These are phyloP conservation scores for Trametes sanguinea DNA, from an alignment of 768 basidiomycete genomes.

Conservation along the genomic window DNA sequence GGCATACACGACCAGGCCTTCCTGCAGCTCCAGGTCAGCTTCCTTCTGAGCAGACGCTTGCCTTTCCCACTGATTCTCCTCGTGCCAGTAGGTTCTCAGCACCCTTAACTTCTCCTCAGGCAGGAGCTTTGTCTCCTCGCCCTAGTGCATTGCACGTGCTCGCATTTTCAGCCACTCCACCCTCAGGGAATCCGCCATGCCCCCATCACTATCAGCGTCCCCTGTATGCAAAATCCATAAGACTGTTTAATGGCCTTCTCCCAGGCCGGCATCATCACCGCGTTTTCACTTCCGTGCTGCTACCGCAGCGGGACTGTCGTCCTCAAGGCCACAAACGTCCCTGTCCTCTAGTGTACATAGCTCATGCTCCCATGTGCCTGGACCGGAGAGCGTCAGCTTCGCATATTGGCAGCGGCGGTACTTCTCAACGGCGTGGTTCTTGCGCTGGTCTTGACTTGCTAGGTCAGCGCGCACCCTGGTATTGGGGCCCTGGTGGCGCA, in stretches of 20 bases:
- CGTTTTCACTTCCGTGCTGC: neutral
- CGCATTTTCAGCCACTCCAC: slow-evolving; percentile 14
- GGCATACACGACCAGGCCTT: too few species aligned
- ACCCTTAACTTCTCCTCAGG: slow-evolving; percentile 19
- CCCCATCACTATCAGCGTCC: neutral
- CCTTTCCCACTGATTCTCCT: too few species aligned
- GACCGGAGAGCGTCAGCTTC: neutral
- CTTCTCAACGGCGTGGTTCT: neutral
- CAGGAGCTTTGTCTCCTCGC: slow-evolving; percentile 18
- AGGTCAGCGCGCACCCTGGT: slow-evolving; percentile 9
- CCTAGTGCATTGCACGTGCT: slow-evolving; percentile 9
- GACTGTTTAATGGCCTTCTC: neutral
- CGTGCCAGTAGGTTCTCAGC: neutral
- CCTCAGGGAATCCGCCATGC: neutral
- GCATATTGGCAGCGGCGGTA: neutral
- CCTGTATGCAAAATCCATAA: neutral
- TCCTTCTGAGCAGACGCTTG: too few species aligned
- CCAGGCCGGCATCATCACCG: neutral
- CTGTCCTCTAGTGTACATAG: neutral
- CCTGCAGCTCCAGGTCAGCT: too few species aligned
- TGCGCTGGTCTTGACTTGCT: neutral
- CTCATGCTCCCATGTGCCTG: neutral
- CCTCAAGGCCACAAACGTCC: neutral
- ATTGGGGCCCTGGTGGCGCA: slow-evolving; percentile 16
- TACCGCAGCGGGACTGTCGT: neutral